Conservation (phyloP, 2,329 filamentous ascomycete species). For the Penicillium sp. region DNA sequence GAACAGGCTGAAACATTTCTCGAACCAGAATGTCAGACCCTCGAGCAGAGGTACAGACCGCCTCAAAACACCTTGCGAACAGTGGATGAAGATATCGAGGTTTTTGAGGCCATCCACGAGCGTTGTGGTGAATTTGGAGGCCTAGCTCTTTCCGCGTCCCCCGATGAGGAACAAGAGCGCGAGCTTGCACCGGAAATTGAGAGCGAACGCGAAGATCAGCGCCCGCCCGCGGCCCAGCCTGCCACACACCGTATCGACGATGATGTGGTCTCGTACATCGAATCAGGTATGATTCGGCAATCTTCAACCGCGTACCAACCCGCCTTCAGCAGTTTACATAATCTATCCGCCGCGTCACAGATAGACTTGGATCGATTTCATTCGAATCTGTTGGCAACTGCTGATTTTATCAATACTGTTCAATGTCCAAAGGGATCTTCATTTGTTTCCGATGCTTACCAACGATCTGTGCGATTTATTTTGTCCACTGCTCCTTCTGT, state of each 20-base stretch:
- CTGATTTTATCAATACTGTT: background rate
- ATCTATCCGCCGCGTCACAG: constrained; percentile 22
- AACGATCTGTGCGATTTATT: constrained; percentile 50
- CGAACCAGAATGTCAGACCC: constrained; percentile 49
- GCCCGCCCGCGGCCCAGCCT: constrained; percentile 39
- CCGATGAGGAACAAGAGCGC: constrained; percentile 62
- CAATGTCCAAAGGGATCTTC: background rate
- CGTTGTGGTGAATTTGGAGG: background rate
- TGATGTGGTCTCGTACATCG: no score
- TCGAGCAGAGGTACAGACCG: constrained; percentile 51
- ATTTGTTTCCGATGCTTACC: constrained; percentile 37
- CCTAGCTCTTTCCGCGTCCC: constrained; percentile 25
- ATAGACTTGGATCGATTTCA: background rate
- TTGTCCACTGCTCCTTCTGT: constrained; percentile 26
- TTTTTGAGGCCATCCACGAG: background rate
- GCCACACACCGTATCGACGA: background rate
- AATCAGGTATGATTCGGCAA: constrained; percentile 23
- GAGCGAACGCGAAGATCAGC: constrained; percentile 51
- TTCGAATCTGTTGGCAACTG: background rate
- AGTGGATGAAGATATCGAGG: background rate
- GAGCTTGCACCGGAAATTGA: constrained; percentile 62
- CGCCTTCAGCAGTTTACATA: constrained; percentile 36
- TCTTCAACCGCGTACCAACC: constrained; percentile 6
- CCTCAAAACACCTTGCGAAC: constrained; percentile 21
- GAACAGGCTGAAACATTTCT: constrained; percentile 42